Evolutionary conservation across 2,329 filamentous ascomycete genomes (phyloP).

Genomic region (Pseudocercospora vitis): DNA sequence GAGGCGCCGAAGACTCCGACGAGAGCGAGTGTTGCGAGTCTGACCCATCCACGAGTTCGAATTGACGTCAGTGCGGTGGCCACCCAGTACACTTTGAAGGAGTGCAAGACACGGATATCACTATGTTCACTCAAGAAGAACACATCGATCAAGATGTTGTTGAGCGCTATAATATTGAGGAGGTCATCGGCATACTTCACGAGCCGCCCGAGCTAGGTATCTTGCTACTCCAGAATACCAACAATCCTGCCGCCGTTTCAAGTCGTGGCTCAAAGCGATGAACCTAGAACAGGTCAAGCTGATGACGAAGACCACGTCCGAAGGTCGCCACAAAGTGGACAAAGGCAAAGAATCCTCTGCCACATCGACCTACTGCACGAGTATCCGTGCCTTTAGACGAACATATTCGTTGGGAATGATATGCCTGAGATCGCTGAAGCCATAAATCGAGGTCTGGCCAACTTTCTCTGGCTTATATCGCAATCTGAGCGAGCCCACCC

Average conservation of each 20-base stretch:
- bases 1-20: conserved; percentile 1
- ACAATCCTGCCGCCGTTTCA: conserved; percentile 12
- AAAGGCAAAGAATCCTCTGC: conserved; percentile 20
- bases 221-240: conserved; percentile 13
- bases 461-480: conserved; percentile 2
- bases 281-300: not conserved
- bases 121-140: not conserved
- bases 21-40: not conserved
- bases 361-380: conserved; percentile 15
- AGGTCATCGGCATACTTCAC: conserved; percentile 21
- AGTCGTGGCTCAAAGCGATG: conserved; percentile 10
- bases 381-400: conserved; percentile 13
- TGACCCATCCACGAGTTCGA: not conserved
- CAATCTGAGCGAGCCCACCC: not conserved
- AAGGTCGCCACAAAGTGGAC: conserved; percentile 19
- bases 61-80: not conserved
- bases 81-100: not conserved
- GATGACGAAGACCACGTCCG: conserved; percentile 13
- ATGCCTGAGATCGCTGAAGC: not conserved
- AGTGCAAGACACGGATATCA: not conserved
- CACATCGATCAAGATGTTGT: conserved; percentile 13
- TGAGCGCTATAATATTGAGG: conserved; percentile 14
- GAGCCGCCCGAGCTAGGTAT: conserved; percentile 16
- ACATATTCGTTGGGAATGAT: not conserved
- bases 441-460: conserved; percentile 7